Evolutionary conservation across 371 early-diverging fungal species (phyloP).

Genomic region (Cokeromyces recurvatus): DNA sequence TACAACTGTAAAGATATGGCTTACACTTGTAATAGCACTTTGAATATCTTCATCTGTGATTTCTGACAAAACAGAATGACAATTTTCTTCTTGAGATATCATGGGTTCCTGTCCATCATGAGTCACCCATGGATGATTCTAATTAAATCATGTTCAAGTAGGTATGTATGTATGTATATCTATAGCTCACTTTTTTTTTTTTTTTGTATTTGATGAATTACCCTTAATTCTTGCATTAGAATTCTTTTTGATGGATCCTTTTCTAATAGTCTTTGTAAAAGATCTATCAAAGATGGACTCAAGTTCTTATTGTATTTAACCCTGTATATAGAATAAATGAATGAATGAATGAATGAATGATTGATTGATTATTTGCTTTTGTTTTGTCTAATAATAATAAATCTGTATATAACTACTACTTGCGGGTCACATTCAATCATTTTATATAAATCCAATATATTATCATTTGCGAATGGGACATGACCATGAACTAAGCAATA

Average conservation of each 20-base stretch:
- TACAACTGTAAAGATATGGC: constrained; percentile 41
- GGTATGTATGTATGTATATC: no score
- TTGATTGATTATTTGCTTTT: no score
- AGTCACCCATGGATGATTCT: constrained; percentile 80
- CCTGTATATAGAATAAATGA: no score
- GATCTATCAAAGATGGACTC: constrained; percentile 18
- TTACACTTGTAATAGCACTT: constrained; percentile 64
- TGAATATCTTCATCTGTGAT: constrained; percentile 80
- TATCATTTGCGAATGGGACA: constrained; percentile 83
- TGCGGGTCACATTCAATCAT: constrained; percentile 27
- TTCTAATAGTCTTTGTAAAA: constrained; percentile 71
- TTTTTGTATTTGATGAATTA: no score
- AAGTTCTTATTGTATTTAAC: not conserved
- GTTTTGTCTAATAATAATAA: no score
- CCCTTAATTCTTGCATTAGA: constrained; percentile 68
- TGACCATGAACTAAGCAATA: constrained; percentile 84
- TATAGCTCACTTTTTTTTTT: not conserved
- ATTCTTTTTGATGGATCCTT: constrained; percentile 76
- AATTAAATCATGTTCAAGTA: no score
- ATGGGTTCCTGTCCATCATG: constrained; percentile 56
- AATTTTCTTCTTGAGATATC: constrained; percentile 70
- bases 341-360: no score
- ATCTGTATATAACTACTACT: constrained; percentile 15
- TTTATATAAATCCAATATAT: constrained; percentile 71
- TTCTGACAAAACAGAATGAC: constrained; percentile 52